phyloP scores from a whole-genome alignment of 2,329 filamentous ascomycete species.

The Hirsutella minnesotensis region DNA sequence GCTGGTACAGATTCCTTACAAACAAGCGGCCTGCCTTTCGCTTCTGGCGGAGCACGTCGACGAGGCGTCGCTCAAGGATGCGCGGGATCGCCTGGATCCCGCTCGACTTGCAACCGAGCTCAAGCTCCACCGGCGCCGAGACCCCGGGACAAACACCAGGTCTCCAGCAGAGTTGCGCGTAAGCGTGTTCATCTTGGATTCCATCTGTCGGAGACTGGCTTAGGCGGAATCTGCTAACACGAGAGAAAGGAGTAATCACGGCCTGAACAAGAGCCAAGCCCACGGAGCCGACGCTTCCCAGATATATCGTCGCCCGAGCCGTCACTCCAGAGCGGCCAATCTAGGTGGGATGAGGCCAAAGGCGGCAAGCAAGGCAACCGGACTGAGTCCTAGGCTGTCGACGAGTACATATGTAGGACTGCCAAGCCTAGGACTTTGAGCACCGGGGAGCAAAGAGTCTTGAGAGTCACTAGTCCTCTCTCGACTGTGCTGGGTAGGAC shows the following conservation, averaged over 20 bases:
- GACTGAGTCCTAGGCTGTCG: not conserved
- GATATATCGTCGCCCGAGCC: too few relatives aligned
- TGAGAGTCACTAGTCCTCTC: too few relatives aligned
- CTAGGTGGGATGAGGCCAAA: not conserved
- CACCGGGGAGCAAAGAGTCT: too few relatives aligned
- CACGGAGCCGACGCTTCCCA: too few relatives aligned
- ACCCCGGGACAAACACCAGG: conserved; percentile 3
- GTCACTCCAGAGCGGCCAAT: too few relatives aligned
- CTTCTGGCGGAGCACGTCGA: conserved; percentile 5
- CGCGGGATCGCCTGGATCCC: conserved; percentile 3
- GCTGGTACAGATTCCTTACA: conserved; percentile 3
- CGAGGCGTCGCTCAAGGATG: conserved; percentile 3
- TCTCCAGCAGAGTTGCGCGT: conserved; percentile 8
- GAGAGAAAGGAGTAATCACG: too few relatives aligned
- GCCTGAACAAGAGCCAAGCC: too few relatives aligned
- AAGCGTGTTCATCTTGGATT: conserved; percentile 4
- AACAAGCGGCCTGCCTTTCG: conserved; percentile 5
- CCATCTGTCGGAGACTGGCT: too few relatives aligned
- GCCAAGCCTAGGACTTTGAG: not conserved
- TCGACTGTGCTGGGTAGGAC: too few relatives aligned
- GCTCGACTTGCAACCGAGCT: conserved; percentile 5
- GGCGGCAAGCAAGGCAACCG: not conserved
- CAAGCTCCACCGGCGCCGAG: conserved; percentile 5
- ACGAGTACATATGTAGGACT: not conserved
- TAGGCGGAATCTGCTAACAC: too few relatives aligned